A percentile compares a stretch with the other conserved stretches of the same genome.
phyloP scores from a whole-genome alignment of 2,329 filamentous ascomycete species.

The Pseudonectria buxi region DNA sequence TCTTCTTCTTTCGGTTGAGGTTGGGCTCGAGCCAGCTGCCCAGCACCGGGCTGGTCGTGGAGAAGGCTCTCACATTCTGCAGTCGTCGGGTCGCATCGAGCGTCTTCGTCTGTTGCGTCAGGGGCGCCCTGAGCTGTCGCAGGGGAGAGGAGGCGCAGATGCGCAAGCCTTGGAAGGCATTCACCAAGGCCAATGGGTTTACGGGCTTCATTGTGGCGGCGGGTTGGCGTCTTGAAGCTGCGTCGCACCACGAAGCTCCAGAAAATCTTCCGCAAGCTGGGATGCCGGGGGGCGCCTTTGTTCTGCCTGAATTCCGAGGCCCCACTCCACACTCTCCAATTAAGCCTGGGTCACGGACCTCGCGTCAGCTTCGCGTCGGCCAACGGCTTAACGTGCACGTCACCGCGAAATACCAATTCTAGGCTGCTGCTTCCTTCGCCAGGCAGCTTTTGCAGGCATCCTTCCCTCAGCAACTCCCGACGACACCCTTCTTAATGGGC shows the following conservation, averaged over 20 bases:
- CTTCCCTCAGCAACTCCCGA: conserved; percentile 14
- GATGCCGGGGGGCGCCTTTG: conserved; percentile 6
- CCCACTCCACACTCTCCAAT: conserved; percentile 13
- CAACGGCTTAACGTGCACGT: conserved; percentile 27
- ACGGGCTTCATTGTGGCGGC: conserved; percentile 40
- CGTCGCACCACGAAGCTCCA: conserved; percentile 21
- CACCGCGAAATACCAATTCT: conserved; percentile 20
- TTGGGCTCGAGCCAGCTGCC: conserved; percentile 80
- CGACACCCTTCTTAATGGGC: conserved; percentile 18
- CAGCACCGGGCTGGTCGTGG: conserved; percentile 53
- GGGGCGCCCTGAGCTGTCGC: conserved; percentile 31
- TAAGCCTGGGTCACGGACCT: conserved; percentile 33
- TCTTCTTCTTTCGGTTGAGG: conserved; percentile 69
- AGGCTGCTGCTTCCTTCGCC: conserved; percentile 21
- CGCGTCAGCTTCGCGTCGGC: conserved; percentile 41
- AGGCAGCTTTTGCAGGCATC: conserved; percentile 12
- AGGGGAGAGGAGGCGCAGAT: conserved; percentile 35
- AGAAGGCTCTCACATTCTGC: conserved; percentile 59
- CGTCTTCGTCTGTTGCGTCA: conserved; percentile 22
- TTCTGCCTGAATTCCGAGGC: conserved; percentile 18
- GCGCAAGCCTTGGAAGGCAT: conserved; percentile 45
- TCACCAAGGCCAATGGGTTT: conserved; percentile 38
- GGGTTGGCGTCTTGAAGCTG: conserved; percentile 16
- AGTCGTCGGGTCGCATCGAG: conserved; percentile 28
- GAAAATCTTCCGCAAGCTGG: conserved; percentile 27